Percentiles rank a stretch among this genome's conserved stretches.
phyloP scores from a whole-genome alignment of 2,329 filamentous ascomycete genomes.

The Colletotrichum sp. region DNA sequence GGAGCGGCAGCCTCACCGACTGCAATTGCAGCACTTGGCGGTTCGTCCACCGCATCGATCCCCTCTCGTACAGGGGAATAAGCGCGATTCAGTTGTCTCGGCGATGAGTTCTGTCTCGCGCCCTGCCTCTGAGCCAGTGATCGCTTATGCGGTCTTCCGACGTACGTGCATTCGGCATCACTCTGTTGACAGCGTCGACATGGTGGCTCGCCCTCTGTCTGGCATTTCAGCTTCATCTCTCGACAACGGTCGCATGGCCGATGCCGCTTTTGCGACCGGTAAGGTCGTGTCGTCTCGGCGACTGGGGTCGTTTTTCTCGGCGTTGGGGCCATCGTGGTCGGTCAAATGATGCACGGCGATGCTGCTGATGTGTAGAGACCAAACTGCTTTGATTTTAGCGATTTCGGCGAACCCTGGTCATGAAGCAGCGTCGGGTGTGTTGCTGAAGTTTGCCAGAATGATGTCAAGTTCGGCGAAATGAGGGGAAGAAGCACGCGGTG shows the following conservation, averaged over 20 bases:
- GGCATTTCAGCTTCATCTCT: constrained; percentile 18
- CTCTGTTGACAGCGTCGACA: constrained; percentile 2
- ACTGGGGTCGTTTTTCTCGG: neutral
- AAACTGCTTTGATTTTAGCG: neutral
- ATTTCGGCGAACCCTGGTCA: neutral
- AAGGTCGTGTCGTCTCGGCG: neutral
- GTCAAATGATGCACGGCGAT: neutral
- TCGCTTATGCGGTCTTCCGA: neutral
- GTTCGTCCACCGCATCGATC: no score
- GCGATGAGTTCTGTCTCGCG: neutral
- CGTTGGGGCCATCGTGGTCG: neutral
- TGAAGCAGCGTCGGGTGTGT: neutral
- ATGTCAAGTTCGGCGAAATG: neutral
- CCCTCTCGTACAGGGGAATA: neutral
- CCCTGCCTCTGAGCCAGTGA: neutral
- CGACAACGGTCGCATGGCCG: neutral
- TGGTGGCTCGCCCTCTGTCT: neutral
- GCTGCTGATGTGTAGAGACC: neutral
- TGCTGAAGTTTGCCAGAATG: neutral
- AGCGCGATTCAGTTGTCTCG: neutral
- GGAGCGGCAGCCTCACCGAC: neutral
- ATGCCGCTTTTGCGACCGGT: constrained; percentile 17
- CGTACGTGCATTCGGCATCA: constrained; percentile 10
- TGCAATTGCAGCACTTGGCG: neutral
- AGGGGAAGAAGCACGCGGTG: neutral